Evolutionary conservation across 2,329 filamentous ascomycete species (phyloP), one percentile per base, ranked within the genome.

Genomic region (Chaetothyriales sp.): DNA sequence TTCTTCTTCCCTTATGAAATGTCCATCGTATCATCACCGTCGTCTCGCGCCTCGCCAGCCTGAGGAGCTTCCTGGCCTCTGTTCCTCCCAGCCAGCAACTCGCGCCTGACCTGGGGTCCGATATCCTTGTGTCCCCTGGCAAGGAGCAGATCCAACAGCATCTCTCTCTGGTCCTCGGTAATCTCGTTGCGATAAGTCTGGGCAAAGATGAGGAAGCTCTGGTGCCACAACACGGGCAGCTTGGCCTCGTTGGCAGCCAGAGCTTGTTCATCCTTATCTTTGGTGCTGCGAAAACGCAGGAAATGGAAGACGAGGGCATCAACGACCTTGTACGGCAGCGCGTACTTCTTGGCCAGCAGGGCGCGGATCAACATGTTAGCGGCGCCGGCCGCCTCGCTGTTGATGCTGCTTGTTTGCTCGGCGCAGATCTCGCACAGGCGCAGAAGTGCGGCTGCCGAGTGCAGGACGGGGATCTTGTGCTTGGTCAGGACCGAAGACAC

Each of bases 221-320:
- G 90, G 67, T 98, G 92, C 88, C 90, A 98, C 51, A 98, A 80
- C 6, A 98, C 88, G 0, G 93, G 92, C 57, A 96, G 66, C 63
- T 84, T 86, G 18, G 65, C 62, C 53, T 69, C 65, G 65, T 69
- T 62, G 60, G 70, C 65, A 48, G 71, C 72, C 8, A 73, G 70
- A 50, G 83, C 80, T 28, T 77, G 72, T 3, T 65, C 68, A 28
- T 71, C 71, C 22, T 79, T 75, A 3, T 85, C 81, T 22, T 79
- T 75, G 49, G 78, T 84, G 10, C 52, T 55, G 32, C 86, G 78
- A 72, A 95, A 95, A 15, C 92, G 83, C 55, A 96, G 68, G 68
- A 98, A 98, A 68, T 98, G 90, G 72, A 96, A 96, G 8, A 98
- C 92, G 1, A 96, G 73, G 1, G 88, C 83, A 61, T 98, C 92